Conservation (phyloP, 1,284 basidiomycete genomes). For the Rhodotorula sp. region DNA sequence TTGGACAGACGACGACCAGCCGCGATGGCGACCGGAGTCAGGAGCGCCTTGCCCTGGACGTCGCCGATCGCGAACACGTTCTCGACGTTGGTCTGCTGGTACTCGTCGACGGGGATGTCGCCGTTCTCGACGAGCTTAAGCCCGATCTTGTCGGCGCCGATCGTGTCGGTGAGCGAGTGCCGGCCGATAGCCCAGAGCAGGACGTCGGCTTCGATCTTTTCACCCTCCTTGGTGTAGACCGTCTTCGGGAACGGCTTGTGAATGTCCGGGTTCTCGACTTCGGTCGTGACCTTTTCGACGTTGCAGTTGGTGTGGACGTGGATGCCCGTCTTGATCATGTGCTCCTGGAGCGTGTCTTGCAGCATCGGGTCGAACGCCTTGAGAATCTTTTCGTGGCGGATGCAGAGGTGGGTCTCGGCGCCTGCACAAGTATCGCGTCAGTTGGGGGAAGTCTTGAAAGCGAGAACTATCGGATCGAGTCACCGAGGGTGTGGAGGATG, state of each 20-base stretch:
- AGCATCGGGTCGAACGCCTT: conserved; percentile 88
- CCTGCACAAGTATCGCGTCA: conserved; percentile 56
- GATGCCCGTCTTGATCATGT: conserved; percentile 91
- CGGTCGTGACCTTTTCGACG: conserved; percentile 67
- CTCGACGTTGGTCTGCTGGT: conserved; percentile 74
- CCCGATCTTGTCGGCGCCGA: conserved; percentile 75
- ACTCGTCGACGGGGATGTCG: conserved; percentile 85
- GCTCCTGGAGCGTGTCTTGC: conserved; percentile 81
- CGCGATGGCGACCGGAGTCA: conserved; percentile 98
- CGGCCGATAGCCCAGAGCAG: conserved; percentile 96
- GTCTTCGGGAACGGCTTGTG: conserved; percentile 50
- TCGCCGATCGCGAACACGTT: conserved; percentile 85
- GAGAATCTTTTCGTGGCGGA: conserved; percentile 83
- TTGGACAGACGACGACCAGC: conserved; percentile 87
- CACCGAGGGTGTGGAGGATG: conserved; percentile 65
- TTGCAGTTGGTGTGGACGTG: conserved; percentile 77
- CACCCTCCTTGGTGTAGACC: conserved; percentile 66
- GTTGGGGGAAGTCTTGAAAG: background rate
- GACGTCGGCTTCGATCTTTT: conserved; percentile 77
- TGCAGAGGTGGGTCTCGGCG: conserved; percentile 85
- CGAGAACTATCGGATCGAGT: background rate
- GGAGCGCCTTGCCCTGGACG: conserved; percentile 81
- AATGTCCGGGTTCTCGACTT: conserved; percentile 47
- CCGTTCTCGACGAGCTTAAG: conserved; percentile 74
- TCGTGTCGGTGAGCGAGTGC: conserved; percentile 69